A percentile compares a stretch with the other conserved stretches of the same genome.
Evolutionary conservation across 148 eudicot species (phyloP).

Genomic region (Pouteria glomerata): DNA sequence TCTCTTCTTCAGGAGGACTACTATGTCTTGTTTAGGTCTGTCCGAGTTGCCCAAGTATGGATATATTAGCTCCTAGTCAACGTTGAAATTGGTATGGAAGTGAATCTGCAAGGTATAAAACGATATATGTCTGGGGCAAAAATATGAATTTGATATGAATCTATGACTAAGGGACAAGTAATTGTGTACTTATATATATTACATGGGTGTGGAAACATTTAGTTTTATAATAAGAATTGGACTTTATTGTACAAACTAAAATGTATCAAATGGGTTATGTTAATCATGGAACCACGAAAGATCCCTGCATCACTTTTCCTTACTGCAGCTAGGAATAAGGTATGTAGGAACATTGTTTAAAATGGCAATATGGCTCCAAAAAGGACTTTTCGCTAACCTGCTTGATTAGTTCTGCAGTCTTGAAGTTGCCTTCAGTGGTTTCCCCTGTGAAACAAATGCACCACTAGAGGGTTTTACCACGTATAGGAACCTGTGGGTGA

Average conservation of each 20-base stretch:
- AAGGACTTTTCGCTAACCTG: neutral
- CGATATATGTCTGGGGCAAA: neutral
- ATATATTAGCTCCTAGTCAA: neutral
- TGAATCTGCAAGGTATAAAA: neutral
- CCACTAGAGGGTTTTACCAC: neutral
- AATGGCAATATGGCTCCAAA: neutral
- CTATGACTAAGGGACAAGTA: neutral
- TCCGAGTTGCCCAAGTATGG: neutral
- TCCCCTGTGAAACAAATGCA: neutral
- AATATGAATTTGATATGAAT: neutral
- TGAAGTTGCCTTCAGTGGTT: neutral
- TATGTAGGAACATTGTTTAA: neutral
- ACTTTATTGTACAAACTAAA: neutral
- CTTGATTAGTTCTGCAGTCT: constrained; percentile 2
- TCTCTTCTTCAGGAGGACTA: neutral
- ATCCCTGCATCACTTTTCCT: neutral
- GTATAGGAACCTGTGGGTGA: neutral
- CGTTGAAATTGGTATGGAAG: neutral
- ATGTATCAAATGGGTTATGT: neutral
- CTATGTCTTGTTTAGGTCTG: neutral
- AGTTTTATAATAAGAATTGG: neutral
- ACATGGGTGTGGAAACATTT: neutral
- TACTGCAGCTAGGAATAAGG: neutral
- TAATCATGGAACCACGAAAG: neutral
- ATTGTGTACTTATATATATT: neutral